Percentiles rank a stretch among this genome's conserved stretches.
phyloP scores from a whole-genome alignment of 2,329 filamentous ascomycete species.

The Pseudopithomyces chartarum region DNA sequence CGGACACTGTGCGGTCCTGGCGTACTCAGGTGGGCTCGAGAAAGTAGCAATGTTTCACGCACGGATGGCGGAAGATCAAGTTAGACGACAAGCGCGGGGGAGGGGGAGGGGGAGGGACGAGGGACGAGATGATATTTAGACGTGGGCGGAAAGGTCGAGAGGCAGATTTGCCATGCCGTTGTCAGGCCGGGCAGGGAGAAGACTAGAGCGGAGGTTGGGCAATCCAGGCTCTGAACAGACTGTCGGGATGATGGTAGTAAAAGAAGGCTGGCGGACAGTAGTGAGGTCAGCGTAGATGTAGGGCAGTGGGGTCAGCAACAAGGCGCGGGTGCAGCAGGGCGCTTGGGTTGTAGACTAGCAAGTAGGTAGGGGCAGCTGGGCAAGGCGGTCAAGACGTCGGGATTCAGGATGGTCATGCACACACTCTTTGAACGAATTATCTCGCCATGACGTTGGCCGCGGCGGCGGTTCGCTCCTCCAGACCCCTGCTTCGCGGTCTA shows the following conservation, averaged over 20 bases:
- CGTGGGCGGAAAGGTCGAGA: neutral
- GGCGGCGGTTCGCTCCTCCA: neutral
- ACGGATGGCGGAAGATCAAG: neutral
- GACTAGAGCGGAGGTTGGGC: neutral
- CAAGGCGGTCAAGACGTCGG: neutral
- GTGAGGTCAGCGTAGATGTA: neutral
- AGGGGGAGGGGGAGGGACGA: neutral
- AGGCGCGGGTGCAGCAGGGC: neutral
- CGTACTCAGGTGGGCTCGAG: neutral
- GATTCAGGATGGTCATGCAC: slow-evolving; percentile 8
- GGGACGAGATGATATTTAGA: neutral
- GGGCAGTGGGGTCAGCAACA: neutral
- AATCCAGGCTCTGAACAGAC: neutral
- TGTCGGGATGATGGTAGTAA: neutral
- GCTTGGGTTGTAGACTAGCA: neutral
- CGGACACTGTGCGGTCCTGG: slow-evolving; percentile 3
- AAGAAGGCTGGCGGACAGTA: neutral
- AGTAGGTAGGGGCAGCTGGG: neutral
- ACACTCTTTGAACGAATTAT: neutral
- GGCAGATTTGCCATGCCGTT: neutral
- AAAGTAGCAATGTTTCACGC: neutral
- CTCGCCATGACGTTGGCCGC: slow-evolving; percentile 9
- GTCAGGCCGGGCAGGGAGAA: neutral
- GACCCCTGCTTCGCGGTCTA: neutral
- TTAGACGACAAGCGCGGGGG: neutral